Evolutionary conservation across 2,329 filamentous ascomycete genomes (phyloP).

Genomic region (Trichoderma koningii): DNA sequence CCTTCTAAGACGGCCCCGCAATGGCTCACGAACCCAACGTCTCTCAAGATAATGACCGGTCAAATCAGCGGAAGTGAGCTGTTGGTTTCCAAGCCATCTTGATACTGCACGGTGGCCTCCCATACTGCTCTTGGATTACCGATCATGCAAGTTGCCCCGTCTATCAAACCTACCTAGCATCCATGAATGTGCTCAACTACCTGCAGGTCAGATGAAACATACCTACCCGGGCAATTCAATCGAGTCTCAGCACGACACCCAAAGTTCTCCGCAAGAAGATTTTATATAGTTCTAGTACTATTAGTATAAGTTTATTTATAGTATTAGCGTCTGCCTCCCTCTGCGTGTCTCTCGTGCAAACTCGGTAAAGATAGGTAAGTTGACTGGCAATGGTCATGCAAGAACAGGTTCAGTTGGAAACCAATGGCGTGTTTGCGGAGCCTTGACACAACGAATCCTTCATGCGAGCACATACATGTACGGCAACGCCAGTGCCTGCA

Average conservation of each 20-base stretch:
- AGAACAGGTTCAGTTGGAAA: slow-evolving; percentile 12
- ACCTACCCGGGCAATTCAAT: not conserved
- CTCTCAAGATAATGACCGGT: too few species aligned
- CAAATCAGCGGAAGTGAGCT: too few species aligned
- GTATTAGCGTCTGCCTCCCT: too few species aligned
- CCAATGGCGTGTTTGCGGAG: not conserved
- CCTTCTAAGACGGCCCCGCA: too few species aligned
- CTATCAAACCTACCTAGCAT: not conserved
- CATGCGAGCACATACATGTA: not conserved
- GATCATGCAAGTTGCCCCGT: not conserved
- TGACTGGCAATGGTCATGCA: not conserved
- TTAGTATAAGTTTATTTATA: too few species aligned
- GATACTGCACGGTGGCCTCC: not conserved
- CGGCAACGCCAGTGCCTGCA: slow-evolving; percentile 4
- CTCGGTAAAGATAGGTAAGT: not conserved
- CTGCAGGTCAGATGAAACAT: not conserved
- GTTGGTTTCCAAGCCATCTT: too few species aligned
- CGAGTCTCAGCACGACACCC: not conserved
- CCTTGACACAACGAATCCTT: not conserved
- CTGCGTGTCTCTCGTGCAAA: not conserved
- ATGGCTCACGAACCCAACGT: too few species aligned
- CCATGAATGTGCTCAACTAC: not conserved
- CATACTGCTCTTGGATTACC: not conserved
- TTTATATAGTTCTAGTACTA: too few species aligned
- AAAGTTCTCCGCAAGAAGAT: not conserved